Conservation (phyloP, 371 early-diverging fungal genomes). For the Mucor piriformis region DNA sequence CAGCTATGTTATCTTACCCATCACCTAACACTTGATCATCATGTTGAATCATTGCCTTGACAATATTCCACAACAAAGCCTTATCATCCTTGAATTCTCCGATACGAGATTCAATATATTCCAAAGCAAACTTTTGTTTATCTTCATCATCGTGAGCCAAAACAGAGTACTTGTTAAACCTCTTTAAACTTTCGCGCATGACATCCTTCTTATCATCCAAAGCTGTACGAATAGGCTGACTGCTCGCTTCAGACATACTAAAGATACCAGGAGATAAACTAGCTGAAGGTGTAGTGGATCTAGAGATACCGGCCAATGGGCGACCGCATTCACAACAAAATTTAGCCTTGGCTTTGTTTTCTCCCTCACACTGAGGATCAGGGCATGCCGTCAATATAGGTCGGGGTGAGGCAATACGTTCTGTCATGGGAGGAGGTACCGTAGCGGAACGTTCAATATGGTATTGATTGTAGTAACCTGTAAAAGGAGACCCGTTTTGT, state of each 20-base stretch:
- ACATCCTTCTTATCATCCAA: constrained; percentile 20
- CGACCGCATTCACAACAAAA: constrained; percentile 79
- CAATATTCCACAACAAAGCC: constrained; percentile 61
- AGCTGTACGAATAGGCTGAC: constrained; percentile 6
- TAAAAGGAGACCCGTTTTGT: constrained; percentile 5
- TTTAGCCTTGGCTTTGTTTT: constrained; percentile 70
- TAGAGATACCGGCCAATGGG: constrained; percentile 51
- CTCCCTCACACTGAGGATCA: constrained; percentile 61
- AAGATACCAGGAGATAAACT: constrained; percentile 2
- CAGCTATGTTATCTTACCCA: constrained; percentile 19
- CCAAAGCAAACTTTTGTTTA: constrained; percentile 68
- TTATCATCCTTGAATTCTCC: constrained; percentile 33
- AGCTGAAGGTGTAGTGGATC: constrained; percentile 49
- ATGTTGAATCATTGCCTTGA: constrained; percentile 66
- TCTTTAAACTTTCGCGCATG: constrained; percentile 1
- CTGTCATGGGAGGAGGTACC: constrained; percentile 27
- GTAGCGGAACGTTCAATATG: constrained; percentile 25
- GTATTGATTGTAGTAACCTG: constrained; percentile 1
- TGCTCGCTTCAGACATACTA: neutral
- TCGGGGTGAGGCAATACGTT: constrained; percentile 23
- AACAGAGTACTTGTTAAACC: constrained; percentile 24
- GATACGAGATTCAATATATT: constrained; percentile 58
- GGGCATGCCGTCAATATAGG: constrained; percentile 42
- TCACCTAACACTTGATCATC: constrained; percentile 56
- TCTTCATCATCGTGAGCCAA: constrained; percentile 54